Evolutionary conservation across 2,329 filamentous ascomycete genomes (phyloP).

Genomic region (Trichoderma oligosporum): DNA sequence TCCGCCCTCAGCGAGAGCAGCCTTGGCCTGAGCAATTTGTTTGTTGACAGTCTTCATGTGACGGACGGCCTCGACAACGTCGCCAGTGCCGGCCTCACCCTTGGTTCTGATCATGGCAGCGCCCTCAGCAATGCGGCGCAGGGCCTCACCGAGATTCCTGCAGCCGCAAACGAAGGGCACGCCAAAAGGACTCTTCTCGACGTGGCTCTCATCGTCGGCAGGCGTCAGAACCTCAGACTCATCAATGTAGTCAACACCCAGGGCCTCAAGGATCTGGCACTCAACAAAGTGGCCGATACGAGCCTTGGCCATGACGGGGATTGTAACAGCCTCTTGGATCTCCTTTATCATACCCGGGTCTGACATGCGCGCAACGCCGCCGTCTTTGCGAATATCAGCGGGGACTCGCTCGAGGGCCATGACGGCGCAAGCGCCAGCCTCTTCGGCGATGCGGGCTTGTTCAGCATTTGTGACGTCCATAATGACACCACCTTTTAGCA

Average conservation of each 20-base stretch:
- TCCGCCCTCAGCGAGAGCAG: constrained; percentile 59
- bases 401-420: constrained; percentile 98
- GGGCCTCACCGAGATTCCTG: constrained; percentile 87
- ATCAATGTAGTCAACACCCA: constrained; percentile 96
- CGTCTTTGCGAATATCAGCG: constrained; percentile 87
- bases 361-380: constrained; percentile 94
- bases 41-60: constrained; percentile 89
- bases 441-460: constrained; percentile 94
- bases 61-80: constrained; percentile 92
- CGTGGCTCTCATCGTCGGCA: constrained; percentile 85
- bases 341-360: constrained; percentile 92
- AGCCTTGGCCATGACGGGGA: constrained; percentile 98
- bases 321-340: constrained; percentile 92
- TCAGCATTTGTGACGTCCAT: constrained; percentile 97
- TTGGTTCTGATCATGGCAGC: constrained; percentile 99
- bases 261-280: constrained; percentile 94
- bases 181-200: constrained; percentile 79
- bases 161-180: constrained; percentile 96
- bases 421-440: constrained; percentile 91
- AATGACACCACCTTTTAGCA: constrained; percentile 98
- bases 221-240: constrained; percentile 97
- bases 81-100: constrained; percentile 94
- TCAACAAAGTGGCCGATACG: constrained; percentile 97
- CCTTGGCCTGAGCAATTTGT: constrained; percentile 76
- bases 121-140: constrained; percentile 85